These are phyloP conservation scores for Colletotrichum zoysiae DNA, from an alignment of 2,329 filamentous ascomycete species.

Conservation along the genomic window DNA sequence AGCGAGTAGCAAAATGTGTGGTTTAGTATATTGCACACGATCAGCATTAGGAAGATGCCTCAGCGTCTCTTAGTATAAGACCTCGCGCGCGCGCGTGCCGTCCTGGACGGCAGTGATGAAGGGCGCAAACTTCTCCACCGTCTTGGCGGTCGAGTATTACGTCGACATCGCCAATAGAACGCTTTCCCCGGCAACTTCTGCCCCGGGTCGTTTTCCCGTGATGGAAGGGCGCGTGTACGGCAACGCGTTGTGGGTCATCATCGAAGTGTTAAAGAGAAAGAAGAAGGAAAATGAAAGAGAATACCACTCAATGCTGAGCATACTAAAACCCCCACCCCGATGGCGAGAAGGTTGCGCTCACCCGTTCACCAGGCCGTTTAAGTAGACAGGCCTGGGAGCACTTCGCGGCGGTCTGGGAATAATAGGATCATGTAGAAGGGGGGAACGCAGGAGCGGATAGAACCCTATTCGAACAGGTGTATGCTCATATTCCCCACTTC, in stretches of 20 bases:
- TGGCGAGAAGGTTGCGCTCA: background rate
- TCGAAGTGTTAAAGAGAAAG: background rate
- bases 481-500: background rate
- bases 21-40: background rate
- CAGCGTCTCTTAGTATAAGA: background rate
- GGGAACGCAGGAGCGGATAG: background rate
- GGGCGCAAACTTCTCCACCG: background rate
- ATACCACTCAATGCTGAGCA: background rate
- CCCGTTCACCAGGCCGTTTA: background rate
- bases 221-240: background rate
- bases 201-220: background rate
- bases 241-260: background rate
- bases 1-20: too few relatives aligned
- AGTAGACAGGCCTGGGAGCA: background rate
- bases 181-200: background rate
- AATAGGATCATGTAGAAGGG: background rate
- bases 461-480: background rate
- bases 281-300: background rate
- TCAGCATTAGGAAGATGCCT: background rate
- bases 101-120: background rate
- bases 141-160: background rate
- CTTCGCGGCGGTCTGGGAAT: background rate
- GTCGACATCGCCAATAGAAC: background rate
- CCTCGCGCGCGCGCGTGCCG: background rate
- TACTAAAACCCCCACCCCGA: background rate